These are phyloP conservation scores for Fusarium sp. DNA, from an alignment of 2,329 filamentous ascomycete genomes.

Conservation along the genomic window DNA sequence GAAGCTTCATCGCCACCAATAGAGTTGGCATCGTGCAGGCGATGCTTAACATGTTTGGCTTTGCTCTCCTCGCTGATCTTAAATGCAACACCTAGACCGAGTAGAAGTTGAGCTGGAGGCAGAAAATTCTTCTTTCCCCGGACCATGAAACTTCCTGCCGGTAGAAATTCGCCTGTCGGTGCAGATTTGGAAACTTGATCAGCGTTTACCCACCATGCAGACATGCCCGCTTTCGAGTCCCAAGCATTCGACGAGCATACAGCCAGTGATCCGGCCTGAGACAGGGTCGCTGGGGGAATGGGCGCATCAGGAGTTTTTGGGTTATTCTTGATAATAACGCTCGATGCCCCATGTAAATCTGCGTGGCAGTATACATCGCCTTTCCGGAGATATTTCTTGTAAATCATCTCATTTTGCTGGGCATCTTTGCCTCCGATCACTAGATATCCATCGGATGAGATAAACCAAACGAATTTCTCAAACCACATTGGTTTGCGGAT, in stretches of 20 bases:
- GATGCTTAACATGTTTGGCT: conserved; percentile 78
- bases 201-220: conserved; percentile 92
- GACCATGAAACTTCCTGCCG: conserved; percentile 80
- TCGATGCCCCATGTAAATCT: conserved; percentile 82
- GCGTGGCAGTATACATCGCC: conserved; percentile 94
- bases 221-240: conserved; percentile 96
- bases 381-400: conserved; percentile 82
- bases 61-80: conserved; percentile 89
- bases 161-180: conserved; percentile 79
- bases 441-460: conserved; percentile 94
- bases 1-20: conserved; percentile 19
- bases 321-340: conserved; percentile 91
- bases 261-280: conserved; percentile 85
- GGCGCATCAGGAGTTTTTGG: conserved; percentile 79
- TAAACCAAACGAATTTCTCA: conserved; percentile 95
- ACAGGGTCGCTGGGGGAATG: conserved; percentile 88
- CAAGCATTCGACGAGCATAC: conserved; percentile 89
- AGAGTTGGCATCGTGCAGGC: conserved; percentile 43
- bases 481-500: conserved; percentile 92
- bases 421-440: conserved; percentile 89
- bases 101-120: conserved; percentile 83
- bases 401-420: conserved; percentile 91
- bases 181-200: conserved; percentile 91
- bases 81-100: conserved; percentile 90
- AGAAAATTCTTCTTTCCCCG: conserved; percentile 90